Base-by-base conservation (phyloP, 2,329 filamentous ascomycete genomes). In the Herpotrichia juniperi region DNA sequence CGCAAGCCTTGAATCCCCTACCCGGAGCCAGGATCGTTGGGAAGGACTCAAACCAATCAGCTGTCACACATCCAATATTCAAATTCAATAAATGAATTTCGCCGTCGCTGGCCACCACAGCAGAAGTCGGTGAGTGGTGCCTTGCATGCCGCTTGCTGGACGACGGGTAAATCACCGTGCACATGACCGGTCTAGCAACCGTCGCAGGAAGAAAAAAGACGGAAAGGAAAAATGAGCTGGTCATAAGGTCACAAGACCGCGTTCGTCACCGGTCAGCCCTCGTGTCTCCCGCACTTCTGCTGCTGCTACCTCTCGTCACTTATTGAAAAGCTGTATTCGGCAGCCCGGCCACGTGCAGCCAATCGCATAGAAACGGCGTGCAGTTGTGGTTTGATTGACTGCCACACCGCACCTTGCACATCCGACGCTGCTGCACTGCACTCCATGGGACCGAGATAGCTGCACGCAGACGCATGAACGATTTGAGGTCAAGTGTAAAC, bases 351-450 rank as follows among this genome's bases (percentile, higher is more conserved):
- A 51, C 46, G 46, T 46, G 56, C 60, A 53, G 55, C 67, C 67
- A 68, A 69, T 68, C 55, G 60, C 56, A 53, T 46, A 54, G 24
- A 10, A 34, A 45, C 53, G 49, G 53, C 56, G n/a, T 57, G 48
- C 54, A 50, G 60, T 64, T 61, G 59, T 63, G 55, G 47, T 62
- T 72, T 69, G 61, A 70, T 70, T 71, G 67, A 63, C 56, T 68
- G 62, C 67, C 68, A 71, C 67, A 72, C 68, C 62, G 59, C 62
- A 63, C 56, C 56, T 58, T n/a, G 11, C 34, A 37, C 34, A 37
- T 37, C 34, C 55, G 53, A 42, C 49, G 40, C 56, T 54, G 42
- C 60, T 39, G 49, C 56, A 49, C 34, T 37, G 34, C 34, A 37
- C 17, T 61, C 63, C 61, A 64, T 62, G 57, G 61, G 63, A 53